Evolutionary conservation across 225 moss, liverwort and hornwort genomes (phyloP), one percentile per base, ranked within the genome.

Genomic region (Asterella californica): DNA sequence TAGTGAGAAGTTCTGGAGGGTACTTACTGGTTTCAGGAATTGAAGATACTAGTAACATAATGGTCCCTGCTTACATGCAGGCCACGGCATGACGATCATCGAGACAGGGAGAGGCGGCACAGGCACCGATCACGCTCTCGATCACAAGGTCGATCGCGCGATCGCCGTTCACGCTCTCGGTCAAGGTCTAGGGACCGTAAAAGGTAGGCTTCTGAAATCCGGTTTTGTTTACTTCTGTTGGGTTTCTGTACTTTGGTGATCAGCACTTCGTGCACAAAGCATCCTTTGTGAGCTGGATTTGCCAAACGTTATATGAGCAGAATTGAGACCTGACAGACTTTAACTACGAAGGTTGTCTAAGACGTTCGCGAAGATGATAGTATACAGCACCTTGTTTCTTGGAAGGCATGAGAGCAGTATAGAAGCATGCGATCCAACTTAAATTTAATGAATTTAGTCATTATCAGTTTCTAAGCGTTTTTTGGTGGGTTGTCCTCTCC

Each of bases 81-180:
- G 81, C 90, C 93, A 66, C 91, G 95, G 69, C 92, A 93, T 18
- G 95, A 97, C 29, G 86, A 93, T 79, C 92, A 99, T 65, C 93
- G 95, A 74, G 97, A 99, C 74, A 90, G 92, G 84, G 90, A 94
- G 85, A 90, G 92, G 76, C 87, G 92, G 78, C 99, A 99, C 86
- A 90, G 93, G 73, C 95, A 94, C 78, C 91, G 90, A 53, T 91
- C 94, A 75, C 91, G 94, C 84, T 92, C 96, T 61, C 90, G 92
- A 47, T 94, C 96, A 34, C 87, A 82, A 81, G 92, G 91, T 72
- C 94, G 88, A 49, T 92, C 91, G 32, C 87, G 87, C 71, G 88
- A 86, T 75, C 86, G 81, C 53, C 85, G 88, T 37, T 88, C 88
- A 67, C 85, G 79, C 33, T 88, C 88, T 62, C 78, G 88, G 27